phyloP scores from a whole-genome alignment of 345 rosid genomes.

The Iberis pinnata region DNA sequence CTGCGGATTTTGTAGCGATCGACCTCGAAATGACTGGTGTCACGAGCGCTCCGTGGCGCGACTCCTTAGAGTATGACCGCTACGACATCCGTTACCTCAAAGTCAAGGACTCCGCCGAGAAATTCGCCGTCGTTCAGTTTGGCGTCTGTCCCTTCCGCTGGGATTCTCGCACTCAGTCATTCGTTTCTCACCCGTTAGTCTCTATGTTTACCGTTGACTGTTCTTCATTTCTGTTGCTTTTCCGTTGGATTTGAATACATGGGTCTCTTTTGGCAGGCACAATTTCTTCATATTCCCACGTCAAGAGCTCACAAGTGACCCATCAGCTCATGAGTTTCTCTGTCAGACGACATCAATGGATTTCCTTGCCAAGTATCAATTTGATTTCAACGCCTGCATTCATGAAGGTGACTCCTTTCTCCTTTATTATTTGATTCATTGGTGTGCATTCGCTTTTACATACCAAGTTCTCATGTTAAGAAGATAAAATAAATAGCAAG shows the following conservation, averaged over 20 bases:
- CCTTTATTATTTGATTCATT: neutral
- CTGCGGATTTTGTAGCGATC: slow-evolving; percentile 86
- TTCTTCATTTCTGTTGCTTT: neutral
- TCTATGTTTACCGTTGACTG: neutral
- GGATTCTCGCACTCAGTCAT: slow-evolving; percentile 59
- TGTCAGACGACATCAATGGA: slow-evolving; percentile 84
- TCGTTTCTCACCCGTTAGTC: slow-evolving; percentile 75
- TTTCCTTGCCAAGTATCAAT: slow-evolving; percentile 81
- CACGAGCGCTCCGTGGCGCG: slow-evolving; percentile 86
- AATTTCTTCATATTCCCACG: slow-evolving; percentile 82
- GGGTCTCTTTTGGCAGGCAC: slow-evolving; percentile 40
- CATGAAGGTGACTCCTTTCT: slow-evolving; percentile 48
- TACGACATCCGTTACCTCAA: slow-evolving; percentile 72
- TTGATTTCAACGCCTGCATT: slow-evolving; percentile 82
- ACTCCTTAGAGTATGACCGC: slow-evolving; percentile 72
- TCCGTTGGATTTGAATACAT: neutral
- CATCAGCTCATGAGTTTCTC: slow-evolving; percentile 59
- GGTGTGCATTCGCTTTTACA: neutral
- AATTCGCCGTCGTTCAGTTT: slow-evolving; percentile 88
- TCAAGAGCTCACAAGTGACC: slow-evolving; percentile 47
- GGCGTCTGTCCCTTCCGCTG: slow-evolving; percentile 94
- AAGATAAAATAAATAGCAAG: neutral
- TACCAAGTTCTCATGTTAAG: neutral
- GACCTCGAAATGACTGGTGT: slow-evolving; percentile 96
- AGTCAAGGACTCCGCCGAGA: slow-evolving; percentile 91